Percentiles rank a stretch among this genome's conserved stretches.
Evolutionary conservation across 805 yeast genomes (phyloP).

Genomic region (Tetrapisispora arboricola): DNA sequence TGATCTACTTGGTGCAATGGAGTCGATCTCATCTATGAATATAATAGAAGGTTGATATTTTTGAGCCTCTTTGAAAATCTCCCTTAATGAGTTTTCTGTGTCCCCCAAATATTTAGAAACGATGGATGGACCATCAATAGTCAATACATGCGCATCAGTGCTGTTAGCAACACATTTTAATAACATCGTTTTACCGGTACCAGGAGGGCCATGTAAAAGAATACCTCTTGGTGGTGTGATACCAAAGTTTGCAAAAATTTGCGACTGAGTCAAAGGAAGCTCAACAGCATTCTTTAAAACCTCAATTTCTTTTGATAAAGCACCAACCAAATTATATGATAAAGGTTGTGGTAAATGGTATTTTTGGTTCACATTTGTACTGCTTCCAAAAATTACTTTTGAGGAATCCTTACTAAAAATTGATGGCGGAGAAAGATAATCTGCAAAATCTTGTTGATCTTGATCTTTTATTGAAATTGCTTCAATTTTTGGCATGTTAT

Average conservation of each 20-base stretch:
- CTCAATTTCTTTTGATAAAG: constrained; percentile 54
- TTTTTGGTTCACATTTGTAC: constrained; percentile 28
- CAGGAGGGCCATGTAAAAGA: constrained; percentile 92
- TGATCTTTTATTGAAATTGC: constrained; percentile 14
- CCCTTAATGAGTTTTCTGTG: constrained; percentile 78
- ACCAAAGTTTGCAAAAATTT: constrained; percentile 71
- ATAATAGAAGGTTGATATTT: constrained; percentile 80
- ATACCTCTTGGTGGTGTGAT: constrained; percentile 89
- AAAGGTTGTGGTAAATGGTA: constrained; percentile 36
- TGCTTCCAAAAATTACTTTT: constrained; percentile 15
- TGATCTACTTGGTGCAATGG: constrained; percentile 75
- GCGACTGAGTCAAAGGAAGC: constrained; percentile 71
- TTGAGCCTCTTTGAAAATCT: constrained; percentile 73
- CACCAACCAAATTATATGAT: constrained; percentile 60
- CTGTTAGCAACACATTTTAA: constrained; percentile 74
- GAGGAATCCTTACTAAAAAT: constrained; percentile 34
- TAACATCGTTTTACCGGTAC: constrained; percentile 91
- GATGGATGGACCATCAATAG: constrained; percentile 83
- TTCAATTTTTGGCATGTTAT: constrained; percentile 32
- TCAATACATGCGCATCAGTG: constrained; percentile 69
- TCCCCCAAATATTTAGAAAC: constrained; percentile 92
- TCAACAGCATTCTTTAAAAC: constrained; percentile 57
- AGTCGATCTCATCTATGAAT: constrained; percentile 88
- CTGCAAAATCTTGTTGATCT: not conserved
- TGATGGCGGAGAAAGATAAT: constrained; percentile 38